Base-by-base conservation (phyloP, 805 yeast genomes). In the Yamadazyma endophytica region DNA sequence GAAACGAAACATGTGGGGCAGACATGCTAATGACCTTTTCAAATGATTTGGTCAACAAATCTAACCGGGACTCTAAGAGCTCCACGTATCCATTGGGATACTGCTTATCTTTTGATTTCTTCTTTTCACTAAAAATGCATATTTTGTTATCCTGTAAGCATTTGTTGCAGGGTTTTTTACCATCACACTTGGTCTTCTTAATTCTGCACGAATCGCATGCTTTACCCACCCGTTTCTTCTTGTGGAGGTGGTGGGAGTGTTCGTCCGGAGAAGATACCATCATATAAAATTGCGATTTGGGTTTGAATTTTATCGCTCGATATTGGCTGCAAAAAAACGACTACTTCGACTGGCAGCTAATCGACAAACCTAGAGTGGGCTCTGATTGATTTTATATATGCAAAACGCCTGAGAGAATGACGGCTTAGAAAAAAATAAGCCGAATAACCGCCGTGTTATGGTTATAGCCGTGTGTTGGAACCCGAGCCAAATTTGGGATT, bases 201-300 rank as follows among this genome's bases (percentile, higher is more conserved):
- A 76, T 61, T 25, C 83, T 58, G 49, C 83, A 77, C 31, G 73
- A 68, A 46, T 77, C 82, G 42, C 83, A 77, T 5, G 82, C 82
- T 43, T 75, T 76, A 9, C 79, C 79, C 3, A 77, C 82, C 37
- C 83, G 50, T 48, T 69, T 73, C 53, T 75, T 76, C 43, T 54
- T 60, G 6, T 29, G 36, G 17, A 29, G 15, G 21, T 35, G 37
- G 15, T 28, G 24, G 12, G 26, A 31, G 14, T 35, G 39, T 16
- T 41, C 46, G 12, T 41, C 46, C 9, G 42, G 42, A 21, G 37
- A 35, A 14, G 33, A 24, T n/a, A n/a, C n/a, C n/a, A n/a, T n/a
- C n/a, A n/a, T n/a, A n/a, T n/a, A n/a, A n/a, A n/a, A n/a, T n/a
- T n/a, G n/a, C n/a, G n/a, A n/a, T n/a, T n/a, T n/a, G n/a, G n/a